Base-by-base conservation (phyloP, 768 basidiomycete genomes). In the Kwoniella heveanensis region DNA sequence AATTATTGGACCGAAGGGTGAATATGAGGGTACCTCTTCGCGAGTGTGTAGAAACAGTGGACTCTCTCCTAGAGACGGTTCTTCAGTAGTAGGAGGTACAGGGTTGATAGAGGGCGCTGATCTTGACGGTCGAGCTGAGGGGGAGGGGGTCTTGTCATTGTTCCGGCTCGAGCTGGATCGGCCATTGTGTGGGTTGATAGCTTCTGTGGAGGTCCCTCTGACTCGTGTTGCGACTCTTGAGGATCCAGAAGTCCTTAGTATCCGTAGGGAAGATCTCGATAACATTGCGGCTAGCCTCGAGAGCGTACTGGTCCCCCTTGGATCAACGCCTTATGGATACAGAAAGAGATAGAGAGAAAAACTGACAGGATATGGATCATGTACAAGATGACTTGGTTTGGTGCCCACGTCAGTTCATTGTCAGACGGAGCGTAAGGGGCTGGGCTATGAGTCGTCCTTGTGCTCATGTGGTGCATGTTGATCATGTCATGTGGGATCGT, bases 1-100 rank as follows among this genome's bases (percentile, higher is more conserved):
- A n/a, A n/a, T n/a, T n/a, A n/a, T n/a, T n/a, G n/a, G n/a, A n/a
- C 32, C 13, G 32, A 13, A 32, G 32, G 13, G 32, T 13, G 13
- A 32, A 32, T 5, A 32, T 32, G 32, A 9, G 48, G 7, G 24
- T 21, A 67, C 66, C 57, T 58, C 52, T 30, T 67, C 62, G 1
- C 62, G 12, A 1, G 66, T 67, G 32, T 64, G 54, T 2, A 60
- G 54, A 21, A 67, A 58, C 29, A 60, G 30, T 19, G 29, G 30
- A 36, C 62, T 60, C 27, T 67, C 49, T 8, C 66, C 66, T 24
- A 67, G 37, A 17, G 60, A 62, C 12, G 62, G 58, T 37, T 67
- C 66, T 24, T 65, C 64, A 7, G 32, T 48, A 0, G 62, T 57
- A 29, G 62, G 32, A 12, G 30, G 25, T n/a, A 32, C 12, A 13